A percentile compares a stretch with the other conserved stretches of the same genome.
Evolutionary conservation across 2,329 filamentous ascomycete genomes (phyloP).

Genomic region (Orbilia javanica): DNA sequence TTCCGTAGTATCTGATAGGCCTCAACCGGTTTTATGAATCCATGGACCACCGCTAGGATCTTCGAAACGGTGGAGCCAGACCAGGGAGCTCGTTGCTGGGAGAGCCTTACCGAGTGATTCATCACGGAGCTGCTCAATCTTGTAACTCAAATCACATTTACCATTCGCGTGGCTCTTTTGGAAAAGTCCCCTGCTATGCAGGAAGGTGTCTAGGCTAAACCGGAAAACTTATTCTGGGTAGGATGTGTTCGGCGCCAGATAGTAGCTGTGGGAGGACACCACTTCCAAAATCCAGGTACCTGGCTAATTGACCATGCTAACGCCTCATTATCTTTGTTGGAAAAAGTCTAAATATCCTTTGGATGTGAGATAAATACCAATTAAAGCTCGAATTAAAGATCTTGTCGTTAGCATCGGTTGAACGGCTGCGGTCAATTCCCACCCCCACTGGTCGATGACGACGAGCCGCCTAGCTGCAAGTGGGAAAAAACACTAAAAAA

Average conservation of each 20-base stretch:
- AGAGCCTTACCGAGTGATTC: conserved; percentile 38
- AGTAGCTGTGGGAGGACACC: conserved; percentile 8
- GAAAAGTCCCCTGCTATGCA: conserved; percentile 21
- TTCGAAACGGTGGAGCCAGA: conserved; percentile 41
- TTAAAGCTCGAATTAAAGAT: conserved; percentile 25
- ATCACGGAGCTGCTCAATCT: conserved; percentile 31
- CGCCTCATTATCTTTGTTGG: conserved; percentile 20
- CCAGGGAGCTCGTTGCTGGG: conserved; percentile 39
- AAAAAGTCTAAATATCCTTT: conserved; percentile 26
- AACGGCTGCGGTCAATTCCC: conserved; percentile 17
- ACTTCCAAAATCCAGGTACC: conserved; percentile 23
- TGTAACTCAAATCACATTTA: conserved; percentile 43
- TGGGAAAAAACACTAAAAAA: conserved; percentile 35
- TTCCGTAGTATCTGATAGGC: conserved; percentile 51
- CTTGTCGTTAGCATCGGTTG: conserved; percentile 24
- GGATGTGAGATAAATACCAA: conserved; percentile 19
- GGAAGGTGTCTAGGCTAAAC: conserved; percentile 26
- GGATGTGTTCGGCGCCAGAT: conserved; percentile 25
- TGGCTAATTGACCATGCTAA: conserved; percentile 39
- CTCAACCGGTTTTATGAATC: conserved; percentile 23
- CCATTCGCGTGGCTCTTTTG: conserved; percentile 29
- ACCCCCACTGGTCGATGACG: conserved; percentile 27
- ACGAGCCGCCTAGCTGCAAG: conserved; percentile 45
- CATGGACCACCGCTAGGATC: conserved; percentile 30
- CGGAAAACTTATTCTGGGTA: conserved; percentile 45